Conservation (phyloP, 1,284 basidiomycete genomes). For the Neonothopanus nambi region DNA sequence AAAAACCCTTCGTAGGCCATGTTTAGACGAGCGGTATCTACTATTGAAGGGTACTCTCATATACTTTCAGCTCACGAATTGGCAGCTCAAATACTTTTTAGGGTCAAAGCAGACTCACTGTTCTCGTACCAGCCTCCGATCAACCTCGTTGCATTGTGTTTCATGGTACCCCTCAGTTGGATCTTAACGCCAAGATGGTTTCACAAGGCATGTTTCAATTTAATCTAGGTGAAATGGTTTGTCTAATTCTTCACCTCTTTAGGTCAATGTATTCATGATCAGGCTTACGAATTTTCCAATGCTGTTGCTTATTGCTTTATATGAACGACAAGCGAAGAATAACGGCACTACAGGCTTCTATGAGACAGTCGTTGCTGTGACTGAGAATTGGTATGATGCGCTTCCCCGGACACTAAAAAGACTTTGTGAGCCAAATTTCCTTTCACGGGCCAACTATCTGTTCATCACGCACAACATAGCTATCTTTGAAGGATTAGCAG, state of each 20-base stretch:
- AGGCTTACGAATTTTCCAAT: conserved; percentile 86
- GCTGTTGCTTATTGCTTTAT: conserved; percentile 78
- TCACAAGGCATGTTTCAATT: conserved; percentile 60
- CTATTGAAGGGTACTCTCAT: conserved; percentile 75
- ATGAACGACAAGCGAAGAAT: conserved; percentile 78
- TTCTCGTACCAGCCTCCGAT: conserved; percentile 94
- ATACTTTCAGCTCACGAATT: conserved; percentile 1
- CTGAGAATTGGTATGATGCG: conserved; percentile 70
- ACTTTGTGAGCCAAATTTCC: conserved; percentile 53
- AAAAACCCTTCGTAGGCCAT: conserved; percentile 62
- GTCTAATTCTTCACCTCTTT: conserved; percentile 17
- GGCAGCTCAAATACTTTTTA: conserved; percentile 32
- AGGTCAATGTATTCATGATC: conserved; percentile 88
- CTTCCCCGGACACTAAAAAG: conserved; percentile 72
- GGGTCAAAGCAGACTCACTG: conserved; percentile 84
- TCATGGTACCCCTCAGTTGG: conserved; percentile 84
- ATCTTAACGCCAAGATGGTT: conserved; percentile 79
- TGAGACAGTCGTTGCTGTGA: conserved; percentile 66
- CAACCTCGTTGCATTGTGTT: conserved; percentile 78
- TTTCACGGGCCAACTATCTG: conserved; percentile 9
- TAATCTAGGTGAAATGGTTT: background rate
- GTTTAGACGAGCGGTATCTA: conserved; percentile 89
- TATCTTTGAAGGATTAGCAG: conserved; percentile 78
- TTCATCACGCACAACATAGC: conserved; percentile 40
- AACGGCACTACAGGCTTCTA: conserved; percentile 64